These are phyloP conservation scores for Botrytis medusae DNA, from an alignment of 2,329 filamentous ascomycete species.

Conservation along the genomic window DNA sequence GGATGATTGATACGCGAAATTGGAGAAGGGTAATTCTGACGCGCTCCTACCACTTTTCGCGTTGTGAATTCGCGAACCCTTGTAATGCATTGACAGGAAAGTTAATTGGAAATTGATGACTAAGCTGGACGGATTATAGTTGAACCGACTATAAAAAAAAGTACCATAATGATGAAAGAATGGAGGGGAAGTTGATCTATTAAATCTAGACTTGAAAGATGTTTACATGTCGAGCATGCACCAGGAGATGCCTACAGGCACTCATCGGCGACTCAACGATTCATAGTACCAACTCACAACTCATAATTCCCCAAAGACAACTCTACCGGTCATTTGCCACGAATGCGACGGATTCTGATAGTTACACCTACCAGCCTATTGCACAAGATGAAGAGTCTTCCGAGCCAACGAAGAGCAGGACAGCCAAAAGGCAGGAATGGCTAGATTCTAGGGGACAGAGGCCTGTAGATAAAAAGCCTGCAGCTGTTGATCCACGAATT, in stretches of 20 bases:
- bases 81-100: constrained; percentile 18
- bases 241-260: constrained; percentile 34
- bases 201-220: constrained; percentile 25
- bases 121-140: not conserved
- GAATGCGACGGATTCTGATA: constrained; percentile 9
- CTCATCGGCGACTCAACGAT: constrained; percentile 32
- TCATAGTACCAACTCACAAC: constrained; percentile 21
- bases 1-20: constrained; percentile 15
- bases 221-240: constrained; percentile 37
- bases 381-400: not conserved
- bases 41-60: constrained; percentile 6
- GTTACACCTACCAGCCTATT: constrained; percentile 3
- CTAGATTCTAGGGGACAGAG: constrained; percentile 31
- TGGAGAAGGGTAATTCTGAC: constrained; percentile 3
- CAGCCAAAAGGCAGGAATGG: constrained; percentile 28
- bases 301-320: constrained; percentile 4
- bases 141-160: constrained; percentile 5
- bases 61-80: constrained; percentile 26
- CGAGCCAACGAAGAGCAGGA: constrained; percentile 3
- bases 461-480: constrained; percentile 21
- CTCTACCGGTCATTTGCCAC: constrained; percentile 11
- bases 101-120: constrained; percentile 1
- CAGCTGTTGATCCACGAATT: constrained; percentile 1
- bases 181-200: not conserved
- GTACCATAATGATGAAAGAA: not conserved